Evolutionary conservation across 2,329 filamentous ascomycete genomes (phyloP).

Genomic region (Ceratocystis cubensis): DNA sequence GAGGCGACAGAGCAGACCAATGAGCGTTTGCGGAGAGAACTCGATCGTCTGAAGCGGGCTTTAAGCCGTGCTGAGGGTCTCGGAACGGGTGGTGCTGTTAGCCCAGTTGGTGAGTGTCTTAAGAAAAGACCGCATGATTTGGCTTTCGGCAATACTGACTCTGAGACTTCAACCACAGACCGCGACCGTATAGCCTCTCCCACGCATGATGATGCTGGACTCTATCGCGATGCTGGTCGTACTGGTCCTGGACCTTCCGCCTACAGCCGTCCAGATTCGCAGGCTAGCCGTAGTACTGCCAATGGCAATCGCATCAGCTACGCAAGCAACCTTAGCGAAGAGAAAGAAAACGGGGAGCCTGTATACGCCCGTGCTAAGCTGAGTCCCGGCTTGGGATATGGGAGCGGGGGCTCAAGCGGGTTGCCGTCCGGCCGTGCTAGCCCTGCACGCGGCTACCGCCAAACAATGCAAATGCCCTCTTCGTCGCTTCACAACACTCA

Average conservation of each 20-base stretch:
- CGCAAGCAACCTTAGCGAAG: conserved; percentile 55
- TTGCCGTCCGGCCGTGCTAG: conserved; percentile 46
- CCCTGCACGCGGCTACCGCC: conserved; percentile 44
- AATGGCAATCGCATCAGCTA: conserved; percentile 47
- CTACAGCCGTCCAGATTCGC: conserved; percentile 16
- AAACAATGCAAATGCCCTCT: conserved; percentile 23
- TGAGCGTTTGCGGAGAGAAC: conserved; percentile 71
- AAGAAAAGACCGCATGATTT: conserved; percentile 23
- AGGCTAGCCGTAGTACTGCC: conserved; percentile 24
- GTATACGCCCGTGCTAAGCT: conserved; percentile 40
- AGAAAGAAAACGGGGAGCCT: conserved; percentile 58
- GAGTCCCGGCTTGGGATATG: conserved; percentile 41
- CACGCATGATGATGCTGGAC: conserved; percentile 32
- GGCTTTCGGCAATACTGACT: conserved; percentile 21
- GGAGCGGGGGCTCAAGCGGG: conserved; percentile 22
- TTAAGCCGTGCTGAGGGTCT: conserved; percentile 49
- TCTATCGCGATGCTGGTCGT: conserved; percentile 41
- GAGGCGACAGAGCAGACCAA: conserved; percentile 80
- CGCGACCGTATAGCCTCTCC: conserved; percentile 35
- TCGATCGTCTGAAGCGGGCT: conserved; percentile 87
- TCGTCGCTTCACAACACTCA: conserved; percentile 14
- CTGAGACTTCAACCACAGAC: conserved; percentile 21
- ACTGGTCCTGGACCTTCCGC: conserved; percentile 24
- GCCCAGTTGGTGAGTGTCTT: conserved; percentile 23
- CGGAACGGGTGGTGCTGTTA: conserved; percentile 25